phyloP scores from a whole-genome alignment of 352 stramenopile genomes.

The Phytopythium vexans region DNA sequence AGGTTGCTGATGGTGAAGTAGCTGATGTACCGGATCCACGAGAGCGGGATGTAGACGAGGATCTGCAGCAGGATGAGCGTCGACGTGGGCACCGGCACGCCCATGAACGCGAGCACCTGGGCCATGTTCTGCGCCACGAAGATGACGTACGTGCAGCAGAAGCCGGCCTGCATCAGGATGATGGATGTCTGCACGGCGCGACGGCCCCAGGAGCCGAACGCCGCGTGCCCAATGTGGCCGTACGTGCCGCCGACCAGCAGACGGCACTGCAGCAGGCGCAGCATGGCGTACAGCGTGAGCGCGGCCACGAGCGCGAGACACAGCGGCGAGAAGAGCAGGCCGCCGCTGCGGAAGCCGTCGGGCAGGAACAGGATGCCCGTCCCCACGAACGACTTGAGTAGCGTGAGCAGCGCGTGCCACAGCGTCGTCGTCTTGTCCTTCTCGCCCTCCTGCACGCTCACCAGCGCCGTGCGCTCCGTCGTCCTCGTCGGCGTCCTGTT shows the following conservation, averaged over 20 bases:
- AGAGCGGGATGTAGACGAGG: slow-evolving; percentile 71
- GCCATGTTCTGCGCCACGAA: slow-evolving; percentile 80
- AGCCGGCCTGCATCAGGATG: slow-evolving; percentile 81
- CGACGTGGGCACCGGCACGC: slow-evolving; percentile 34
- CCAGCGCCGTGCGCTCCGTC: slow-evolving; percentile 30
- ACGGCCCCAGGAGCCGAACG: slow-evolving; percentile 62
- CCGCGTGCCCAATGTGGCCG: slow-evolving; percentile 63
- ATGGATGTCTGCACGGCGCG: slow-evolving; percentile 81
- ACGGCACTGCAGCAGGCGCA: slow-evolving; percentile 70
- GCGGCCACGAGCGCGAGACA: slow-evolving; percentile 59
- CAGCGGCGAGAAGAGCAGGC: slow-evolving; percentile 70
- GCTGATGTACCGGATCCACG: slow-evolving; percentile 85
- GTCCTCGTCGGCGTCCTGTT: slow-evolving; percentile 17
- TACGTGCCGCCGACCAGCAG: slow-evolving; percentile 71
- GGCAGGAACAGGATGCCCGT: slow-evolving; percentile 79
- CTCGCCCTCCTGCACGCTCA: slow-evolving; percentile 15
- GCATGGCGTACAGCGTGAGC: slow-evolving; percentile 73
- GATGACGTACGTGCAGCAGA: slow-evolving; percentile 85
- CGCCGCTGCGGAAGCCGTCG: slow-evolving; percentile 68
- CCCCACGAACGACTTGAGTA: slow-evolving; percentile 82
- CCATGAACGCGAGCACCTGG: slow-evolving; percentile 63
- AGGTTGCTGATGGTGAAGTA: slow-evolving; percentile 87
- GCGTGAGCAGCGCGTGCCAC: slow-evolving; percentile 71
- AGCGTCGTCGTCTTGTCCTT: slow-evolving; percentile 72
- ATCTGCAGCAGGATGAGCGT: slow-evolving; percentile 74